Evolutionary conservation across 2,329 filamentous ascomycete species (phyloP).

Genomic region (Aspergillus chevalieri): DNA sequence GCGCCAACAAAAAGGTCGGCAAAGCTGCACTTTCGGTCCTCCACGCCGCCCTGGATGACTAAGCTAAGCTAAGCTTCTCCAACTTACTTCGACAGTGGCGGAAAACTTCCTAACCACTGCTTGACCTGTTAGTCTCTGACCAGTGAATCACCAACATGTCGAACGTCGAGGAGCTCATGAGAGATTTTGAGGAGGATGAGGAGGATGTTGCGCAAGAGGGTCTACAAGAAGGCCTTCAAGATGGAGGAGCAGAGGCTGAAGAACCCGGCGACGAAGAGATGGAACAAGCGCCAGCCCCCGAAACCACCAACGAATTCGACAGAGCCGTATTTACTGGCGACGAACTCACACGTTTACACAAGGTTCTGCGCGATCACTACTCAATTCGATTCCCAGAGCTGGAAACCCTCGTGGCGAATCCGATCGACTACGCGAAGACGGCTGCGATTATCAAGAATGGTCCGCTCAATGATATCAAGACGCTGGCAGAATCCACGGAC

Average conservation of each 20-base stretch:
- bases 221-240: neutral
- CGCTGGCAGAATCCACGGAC: conserved; percentile 66
- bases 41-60: conserved; percentile 9
- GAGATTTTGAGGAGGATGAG: conserved; percentile 71
- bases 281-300: conserved; percentile 56
- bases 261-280: conserved; percentile 54
- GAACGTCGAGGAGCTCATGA: conserved; percentile 85
- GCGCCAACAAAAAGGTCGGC: conserved; percentile 8
- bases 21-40: conserved; percentile 12
- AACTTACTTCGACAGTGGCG: too few species aligned
- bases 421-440: conserved; percentile 90
- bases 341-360: conserved; percentile 89
- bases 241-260: conserved; percentile 57
- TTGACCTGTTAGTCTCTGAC: neutral
- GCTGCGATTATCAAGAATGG: conserved; percentile 91
- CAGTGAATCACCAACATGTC: conserved; percentile 56
- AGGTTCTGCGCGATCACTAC: conserved; percentile 94
- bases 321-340: conserved; percentile 91
- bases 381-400: conserved; percentile 89
- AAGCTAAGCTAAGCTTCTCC: neutral
- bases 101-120: too few species aligned
- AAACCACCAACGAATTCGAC: conserved; percentile 71
- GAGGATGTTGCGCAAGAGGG: conserved; percentile 60
- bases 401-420: conserved; percentile 81
- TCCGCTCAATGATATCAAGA: conserved; percentile 81